Evolutionary conservation across 257 asterid species (phyloP).

Genomic region (Mentha longifolia): DNA sequence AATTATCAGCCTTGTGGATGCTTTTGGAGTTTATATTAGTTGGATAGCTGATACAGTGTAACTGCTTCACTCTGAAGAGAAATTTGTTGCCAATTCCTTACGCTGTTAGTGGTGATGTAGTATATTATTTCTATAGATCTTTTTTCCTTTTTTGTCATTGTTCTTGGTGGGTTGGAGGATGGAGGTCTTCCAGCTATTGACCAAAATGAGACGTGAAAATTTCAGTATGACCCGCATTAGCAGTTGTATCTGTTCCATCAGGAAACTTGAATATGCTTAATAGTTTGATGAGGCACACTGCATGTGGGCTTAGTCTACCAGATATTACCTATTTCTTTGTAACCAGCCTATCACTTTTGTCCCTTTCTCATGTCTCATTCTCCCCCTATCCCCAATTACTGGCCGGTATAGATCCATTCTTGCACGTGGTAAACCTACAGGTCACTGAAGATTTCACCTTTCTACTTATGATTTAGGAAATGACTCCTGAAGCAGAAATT

Average conservation of each 20-base stretch:
- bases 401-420: neutral
- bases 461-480: slow-evolving; percentile 65
- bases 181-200: slow-evolving; percentile 12
- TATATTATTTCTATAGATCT: neutral
- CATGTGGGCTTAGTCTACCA: slow-evolving; percentile 5
- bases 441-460: slow-evolving; percentile 21
- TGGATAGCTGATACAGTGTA: neutral
- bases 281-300: neutral
- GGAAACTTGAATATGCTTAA: slow-evolving; percentile 23
- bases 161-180: slow-evolving; percentile 5
- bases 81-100: neutral
- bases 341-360: neutral
- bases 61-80: slow-evolving; percentile 24
- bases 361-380: neutral
- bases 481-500: slow-evolving; percentile 92
- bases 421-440: neutral
- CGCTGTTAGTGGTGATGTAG: neutral
- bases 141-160: neutral
- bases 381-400: neutral
- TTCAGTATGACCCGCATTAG: slow-evolving; percentile 8
- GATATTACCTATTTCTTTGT: neutral
- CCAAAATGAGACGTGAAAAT: neutral
- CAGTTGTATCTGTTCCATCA: slow-evolving; percentile 9
- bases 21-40: slow-evolving; percentile 14
- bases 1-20: slow-evolving; percentile 11